Base-by-base conservation (phyloP, 768 basidiomycete species). In the Serendipita sp. region DNA sequence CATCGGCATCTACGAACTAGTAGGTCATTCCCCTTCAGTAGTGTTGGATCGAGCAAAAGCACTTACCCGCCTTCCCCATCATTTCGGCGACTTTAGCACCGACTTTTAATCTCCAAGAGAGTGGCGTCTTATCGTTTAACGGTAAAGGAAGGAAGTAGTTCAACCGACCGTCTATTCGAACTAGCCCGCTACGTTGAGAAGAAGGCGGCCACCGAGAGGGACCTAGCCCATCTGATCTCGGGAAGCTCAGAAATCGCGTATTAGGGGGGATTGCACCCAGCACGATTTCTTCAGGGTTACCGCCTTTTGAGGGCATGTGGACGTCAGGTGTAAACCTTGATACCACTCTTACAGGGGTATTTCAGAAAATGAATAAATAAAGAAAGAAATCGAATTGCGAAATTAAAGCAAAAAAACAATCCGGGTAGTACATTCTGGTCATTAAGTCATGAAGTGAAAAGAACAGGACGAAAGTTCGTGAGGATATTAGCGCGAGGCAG, bases 71-170 rank as follows among this genome's bases (percentile, higher is more conserved):
- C 69, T 80, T 75, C 3, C 78, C 75, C 64, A 85, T 68, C 35
- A 72, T 70, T 18, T 74, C 71, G 10, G 81, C 81, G 3, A 81
- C 67, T 54, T 76, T 73, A 32, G 71, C 68, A 3, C 76, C 82
- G 13, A 81, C 70, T 30, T 72, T 69, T 35, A 41, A 45, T 41
- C 83, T 78, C 87, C 89, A 91, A 71, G 80, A 80, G 36, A 85
- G 73, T 46, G 77, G 70, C 16, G 80, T 73, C 23, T 76, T 71
- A 46, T 84, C 80, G 60, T 85, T 81, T 18, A 80, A 69, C 18
- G 71, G 73, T 1, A 88, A 72, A 1, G 75, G 77, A 15, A 80
- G 78, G 81, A 85, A 86, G 73, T 73, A 91, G 70, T 91, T 91
- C 35, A 91, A 84, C 64, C 82, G 76, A 13, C 85, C 85, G 5